Evolutionary conservation across 179 eudicot species (phyloP), one percentile per base, ranked within the genome.

Genomic region (Silene coronaria): DNA sequence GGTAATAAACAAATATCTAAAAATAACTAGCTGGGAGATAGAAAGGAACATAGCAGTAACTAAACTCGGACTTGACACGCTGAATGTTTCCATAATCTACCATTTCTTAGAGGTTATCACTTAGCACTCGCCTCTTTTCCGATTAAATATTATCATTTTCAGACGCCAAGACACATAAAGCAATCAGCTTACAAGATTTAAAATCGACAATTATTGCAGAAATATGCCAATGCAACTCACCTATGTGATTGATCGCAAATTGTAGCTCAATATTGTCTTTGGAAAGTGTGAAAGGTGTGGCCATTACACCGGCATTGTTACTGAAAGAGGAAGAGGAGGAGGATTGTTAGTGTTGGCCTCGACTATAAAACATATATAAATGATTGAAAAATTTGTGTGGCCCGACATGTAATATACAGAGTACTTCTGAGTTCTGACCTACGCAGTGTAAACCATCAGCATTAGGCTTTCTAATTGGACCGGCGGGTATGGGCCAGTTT

Each of bases 281-380:
- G 72, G 96, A 89, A 77, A 86, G 90, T 83, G 38, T 73, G 85
- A 85, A 91, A 2, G 89, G 84, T 21, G 81, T 76, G 55, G 81
- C 88, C 85, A 86, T 84, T 75, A 87, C 70, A 42, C 96, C 96
- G 73, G 96, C 96, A 78, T 91, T 91, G 76, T 91, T 91, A 79
- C 97, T 88, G 12, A 23, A 38, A 36, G 16, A 23, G 48, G 48
- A 23, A 11, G 13, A 48, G 32, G n/a, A 16, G 21, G 14, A 17
- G 5, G 27, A 36, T 66, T 38, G 7, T 22, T 21, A 57, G 71
- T 14, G 46, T 24, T 28, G 22, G 26, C 34, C 58, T n/a, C 13
- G 38, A 55, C 21, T 51, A 2, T 38, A 78, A 63, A 61, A 27
- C 72, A 28, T 45, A 45, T 16, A 45, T 11, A 45, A n/a, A 48